phyloP scores from a whole-genome alignment of 495 filamentous ascomycete genomes.

The Chaetomium cochliodes region DNA sequence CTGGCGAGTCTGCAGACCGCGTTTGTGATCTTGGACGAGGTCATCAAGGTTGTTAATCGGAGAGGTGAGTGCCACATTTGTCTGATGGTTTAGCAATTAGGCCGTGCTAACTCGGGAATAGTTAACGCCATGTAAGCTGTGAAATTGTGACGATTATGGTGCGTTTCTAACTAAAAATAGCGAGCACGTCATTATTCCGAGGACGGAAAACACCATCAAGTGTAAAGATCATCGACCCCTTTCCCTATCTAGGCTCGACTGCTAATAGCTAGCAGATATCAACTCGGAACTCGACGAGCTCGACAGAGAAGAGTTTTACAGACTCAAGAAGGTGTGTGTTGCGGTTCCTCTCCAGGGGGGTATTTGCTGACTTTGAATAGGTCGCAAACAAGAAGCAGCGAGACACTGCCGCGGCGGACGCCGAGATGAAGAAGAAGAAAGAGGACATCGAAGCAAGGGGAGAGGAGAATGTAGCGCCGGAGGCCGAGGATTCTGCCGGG shows the following conservation, averaged over 20 bases:
- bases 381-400: conserved; percentile 93
- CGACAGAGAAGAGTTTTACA: conserved; percentile 97
- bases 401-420: conserved; percentile 71
- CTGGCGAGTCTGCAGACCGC: conserved; percentile 96
- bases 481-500: conserved; percentile 49
- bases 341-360: not conserved
- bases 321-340: conserved; percentile 74
- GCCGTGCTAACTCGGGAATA: conserved; percentile 41
- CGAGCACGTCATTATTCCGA: conserved; percentile 96
- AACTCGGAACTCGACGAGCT: conserved; percentile 98
- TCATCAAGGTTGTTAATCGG: conserved; percentile 98
- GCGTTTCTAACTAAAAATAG: conserved; percentile 31
- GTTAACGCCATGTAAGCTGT: conserved; percentile 90
- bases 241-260: not conserved
- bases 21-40: conserved; percentile 96
- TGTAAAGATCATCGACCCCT: conserved; percentile 50
- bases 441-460: conserved; percentile 41
- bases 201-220: conserved; percentile 98
- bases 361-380: conserved; percentile 15
- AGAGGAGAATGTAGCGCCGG: conserved; percentile 48
- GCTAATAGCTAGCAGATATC: conserved; percentile 62
- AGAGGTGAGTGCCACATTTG: conserved; percentile 59
- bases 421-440: conserved; percentile 64
- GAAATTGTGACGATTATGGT: not conserved
- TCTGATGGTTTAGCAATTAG: not conserved